Evolutionary conservation across 164 flowering plant genomes (phyloP).

Genomic region (Berberis thunbergii): DNA sequence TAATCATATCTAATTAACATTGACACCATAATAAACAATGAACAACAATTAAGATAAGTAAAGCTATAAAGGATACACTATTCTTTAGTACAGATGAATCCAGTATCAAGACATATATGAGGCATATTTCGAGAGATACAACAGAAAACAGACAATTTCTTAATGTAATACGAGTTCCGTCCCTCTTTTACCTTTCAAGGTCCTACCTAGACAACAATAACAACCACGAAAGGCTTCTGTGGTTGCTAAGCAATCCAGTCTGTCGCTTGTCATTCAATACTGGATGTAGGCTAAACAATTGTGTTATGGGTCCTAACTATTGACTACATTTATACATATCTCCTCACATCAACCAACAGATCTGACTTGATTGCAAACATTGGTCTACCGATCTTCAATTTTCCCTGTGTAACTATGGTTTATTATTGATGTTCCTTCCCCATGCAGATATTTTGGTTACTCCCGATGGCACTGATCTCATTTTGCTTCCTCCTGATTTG

Average conservation of each 20-base stretch:
- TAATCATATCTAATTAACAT: too few species aligned
- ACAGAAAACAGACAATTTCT: conserved; percentile 3
- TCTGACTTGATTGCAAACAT: background rate
- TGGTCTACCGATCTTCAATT: background rate
- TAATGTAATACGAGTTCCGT: background rate
- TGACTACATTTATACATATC: background rate
- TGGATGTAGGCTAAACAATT: conserved; percentile 3
- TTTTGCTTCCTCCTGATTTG: too few species aligned
- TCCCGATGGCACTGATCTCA: too few species aligned
- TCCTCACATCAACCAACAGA: background rate
- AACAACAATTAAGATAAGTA: too few species aligned
- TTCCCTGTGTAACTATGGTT: background rate
- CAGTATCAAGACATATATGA: background rate
- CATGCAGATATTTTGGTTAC: too few species aligned
- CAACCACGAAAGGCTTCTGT: background rate
- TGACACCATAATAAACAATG: too few species aligned
- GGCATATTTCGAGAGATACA: conserved; percentile 1
- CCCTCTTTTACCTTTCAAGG: conserved; percentile 1
- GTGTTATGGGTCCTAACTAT: conserved; percentile 1
- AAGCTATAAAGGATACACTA: too few species aligned
- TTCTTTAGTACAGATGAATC: background rate
- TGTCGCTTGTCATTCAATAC: conserved; percentile 7
- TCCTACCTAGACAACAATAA: conserved; percentile 8
- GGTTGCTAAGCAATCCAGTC: conserved; percentile 9
- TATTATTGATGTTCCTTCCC: background rate